Evolutionary conservation across 345 rosid species (phyloP).

Genomic region (Stellera chamaejasme): DNA sequence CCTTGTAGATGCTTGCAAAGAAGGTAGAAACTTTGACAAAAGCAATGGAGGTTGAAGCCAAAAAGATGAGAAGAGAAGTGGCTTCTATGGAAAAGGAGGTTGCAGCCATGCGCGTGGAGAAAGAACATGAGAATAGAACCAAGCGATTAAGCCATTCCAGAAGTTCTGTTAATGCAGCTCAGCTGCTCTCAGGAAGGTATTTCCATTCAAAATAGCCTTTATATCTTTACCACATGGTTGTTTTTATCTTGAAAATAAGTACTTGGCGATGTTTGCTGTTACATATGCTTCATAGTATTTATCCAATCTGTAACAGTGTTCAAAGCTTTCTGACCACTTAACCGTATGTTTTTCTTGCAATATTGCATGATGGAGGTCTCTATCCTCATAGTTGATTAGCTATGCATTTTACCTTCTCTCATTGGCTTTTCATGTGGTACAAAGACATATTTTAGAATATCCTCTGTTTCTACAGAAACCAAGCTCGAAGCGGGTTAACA

Average conservation of each 20-base stretch:
- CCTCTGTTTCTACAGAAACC: slow-evolving; percentile 29
- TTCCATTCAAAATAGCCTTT: too few species aligned
- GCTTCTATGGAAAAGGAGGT: slow-evolving; percentile 98
- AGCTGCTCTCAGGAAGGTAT: slow-evolving; percentile 79
- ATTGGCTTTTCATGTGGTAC: too few species aligned
- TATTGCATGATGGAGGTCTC: too few species aligned
- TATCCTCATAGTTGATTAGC: too few species aligned
- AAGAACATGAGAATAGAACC: slow-evolving; percentile 66
- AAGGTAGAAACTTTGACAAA: slow-evolving; percentile 84
- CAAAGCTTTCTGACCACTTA: too few species aligned
- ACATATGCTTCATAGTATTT: too few species aligned
- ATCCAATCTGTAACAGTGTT: too few species aligned
- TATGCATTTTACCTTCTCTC: too few species aligned
- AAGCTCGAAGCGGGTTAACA: slow-evolving; percentile 42
- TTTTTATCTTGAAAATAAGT: too few species aligned
- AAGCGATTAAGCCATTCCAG: slow-evolving; percentile 47
- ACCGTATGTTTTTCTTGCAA: too few species aligned
- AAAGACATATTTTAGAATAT: background rate
- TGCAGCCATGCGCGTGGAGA: slow-evolving; percentile 87
- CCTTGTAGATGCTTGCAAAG: slow-evolving; percentile 77
- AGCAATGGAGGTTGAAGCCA: slow-evolving; percentile 98
- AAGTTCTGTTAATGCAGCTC: slow-evolving; percentile 54
- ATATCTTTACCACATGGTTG: too few species aligned
- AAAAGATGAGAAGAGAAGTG: slow-evolving; percentile 97
- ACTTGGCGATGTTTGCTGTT: too few species aligned